Evolutionary conservation across 75 land plant species (phyloP).

Genomic region (Cryptomeria japonica): DNA sequence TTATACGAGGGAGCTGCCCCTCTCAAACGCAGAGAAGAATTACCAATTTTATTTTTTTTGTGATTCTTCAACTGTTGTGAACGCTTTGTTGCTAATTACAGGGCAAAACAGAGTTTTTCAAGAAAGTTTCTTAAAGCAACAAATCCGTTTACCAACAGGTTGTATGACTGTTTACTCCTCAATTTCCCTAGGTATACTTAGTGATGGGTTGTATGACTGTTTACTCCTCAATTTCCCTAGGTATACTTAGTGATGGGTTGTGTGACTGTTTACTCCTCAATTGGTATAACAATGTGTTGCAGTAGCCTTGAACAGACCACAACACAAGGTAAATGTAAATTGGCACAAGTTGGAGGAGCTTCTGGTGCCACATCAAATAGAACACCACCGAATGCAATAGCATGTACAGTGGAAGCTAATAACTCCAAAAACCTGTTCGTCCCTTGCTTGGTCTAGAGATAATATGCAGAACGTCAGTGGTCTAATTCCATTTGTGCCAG

Average conservation of each 20-base stretch:
- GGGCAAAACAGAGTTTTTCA: no score
- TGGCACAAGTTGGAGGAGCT: constrained; percentile 35
- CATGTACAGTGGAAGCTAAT: constrained; percentile 44
- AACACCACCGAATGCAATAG: constrained; percentile 27
- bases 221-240: no score
- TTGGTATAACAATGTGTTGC: constrained; percentile 44
- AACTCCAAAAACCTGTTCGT: constrained; percentile 30
- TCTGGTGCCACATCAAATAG: constrained; percentile 39
- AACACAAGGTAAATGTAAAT: constrained; percentile 39
- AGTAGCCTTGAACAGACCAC: constrained; percentile 32
- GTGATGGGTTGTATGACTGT: no score
- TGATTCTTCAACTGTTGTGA: no score
- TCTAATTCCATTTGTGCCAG: no score
- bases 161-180: no score
- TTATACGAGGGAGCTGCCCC: no score
- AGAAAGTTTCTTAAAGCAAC: no score
- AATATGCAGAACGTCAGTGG: constrained; percentile 27
- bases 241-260: constrained; percentile 30
- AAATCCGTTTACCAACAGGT: no score
- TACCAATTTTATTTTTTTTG: no score
- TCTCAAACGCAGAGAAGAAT: no score
- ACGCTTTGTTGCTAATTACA: no score
- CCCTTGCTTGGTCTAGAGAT: constrained; percentile 36
- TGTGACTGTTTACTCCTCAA: constrained; percentile 35
- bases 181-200: constrained; percentile 32